Base-by-base conservation (phyloP, 345 rosid genomes). In the Pistacia integerrima region DNA sequence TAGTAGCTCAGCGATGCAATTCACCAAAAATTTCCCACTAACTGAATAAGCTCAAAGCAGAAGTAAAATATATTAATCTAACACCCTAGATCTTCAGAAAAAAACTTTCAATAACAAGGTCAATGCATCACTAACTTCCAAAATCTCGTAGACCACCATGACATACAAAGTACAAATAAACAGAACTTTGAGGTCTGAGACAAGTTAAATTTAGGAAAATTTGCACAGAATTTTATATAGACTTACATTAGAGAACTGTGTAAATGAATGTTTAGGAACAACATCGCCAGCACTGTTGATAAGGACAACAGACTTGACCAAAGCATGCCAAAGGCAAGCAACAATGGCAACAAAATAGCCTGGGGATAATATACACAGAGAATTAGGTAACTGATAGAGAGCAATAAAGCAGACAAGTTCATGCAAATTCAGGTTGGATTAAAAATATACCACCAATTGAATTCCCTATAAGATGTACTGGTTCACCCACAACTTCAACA, bases 391-490 rank as follows among this genome's bases (percentile, higher is more conserved):
- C 57, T 65, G 16, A 38, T 44, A 12, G 60, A 63, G 58, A 63
- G 44, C 69, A 64, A 69, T 36, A 54, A 13, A 52, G 33, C 28
- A 20, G 5, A 52, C 12, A 46, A 52, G 14, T 56, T 60, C 35
- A 16, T 22, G 64, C 59, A 77, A 63, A 65, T 35, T 59, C 35
- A 59, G 33, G 20, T 52, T 8, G 33, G 62, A 76, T 60, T 61
- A 61, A 56, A 41, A 76, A 64, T 80, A 67, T 90, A 92, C 98
- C 98, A 49, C 97, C 98, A 62, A 94, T 82, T 60, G 98, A 94
- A 83, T 94, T 92, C 71, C 98, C 98, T 20, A 89, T 85, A 48
- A 90, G 85, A 81, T 94, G 97, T 63, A 88, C 92, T 17, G 98
- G 93, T 82, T 94, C 97, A 8, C 90, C 87, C 16, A 92, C 92